Evolutionary conservation across 1,139 yeast genomes (phyloP), one percentile per base, ranked within the genome.

Genomic region (Suhomyces ambrosiae): DNA sequence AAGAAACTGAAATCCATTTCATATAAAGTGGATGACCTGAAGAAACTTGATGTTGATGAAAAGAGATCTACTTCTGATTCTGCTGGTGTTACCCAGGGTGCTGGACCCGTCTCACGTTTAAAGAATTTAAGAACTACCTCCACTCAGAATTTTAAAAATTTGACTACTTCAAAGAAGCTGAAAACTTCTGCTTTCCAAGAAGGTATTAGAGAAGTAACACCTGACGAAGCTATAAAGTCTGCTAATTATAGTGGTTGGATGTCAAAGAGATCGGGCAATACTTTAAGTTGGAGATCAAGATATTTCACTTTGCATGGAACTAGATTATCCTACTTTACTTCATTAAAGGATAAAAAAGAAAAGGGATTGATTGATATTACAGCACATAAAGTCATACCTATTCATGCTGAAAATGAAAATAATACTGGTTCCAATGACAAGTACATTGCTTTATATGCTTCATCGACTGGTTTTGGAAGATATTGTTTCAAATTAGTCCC

Each of bases 311-410:
- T 92, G 29, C 96, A 90, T 62, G 96, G 96, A 5, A 94, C 98
- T 0, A 71, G 99, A 49, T 67, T 92, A 41, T 88, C 97, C 7
- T 92, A 92, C 60, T 92, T 87, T 59, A 74, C 86, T 0, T 78
- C 84, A n/a, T 70, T 86, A 49, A 77, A 79, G 39, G 99, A 94
- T 59, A 76, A 79, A 32, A 76, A 81, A 46, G 99, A 92, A 58
- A 83, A 86, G 49, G 99, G 99, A 0, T 68, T 92, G 42, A 94
- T 92, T 48, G 99, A 92, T 61, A 89, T 92, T 40, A 92, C 97
- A 0, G 89, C 97, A 0, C 97, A 92, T 61, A 79, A 88, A 49
- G 98, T 92, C 1, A 68, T 89, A 23, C 94, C 77, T 3, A 59
- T 71, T 13, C 63, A 60, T 45, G 58, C 71, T 3, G 76, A 70